These are phyloP conservation scores for Chlamydomonas schloesseri DNA, from an alignment of 139 green algal genomes.

Conservation along the genomic window DNA sequence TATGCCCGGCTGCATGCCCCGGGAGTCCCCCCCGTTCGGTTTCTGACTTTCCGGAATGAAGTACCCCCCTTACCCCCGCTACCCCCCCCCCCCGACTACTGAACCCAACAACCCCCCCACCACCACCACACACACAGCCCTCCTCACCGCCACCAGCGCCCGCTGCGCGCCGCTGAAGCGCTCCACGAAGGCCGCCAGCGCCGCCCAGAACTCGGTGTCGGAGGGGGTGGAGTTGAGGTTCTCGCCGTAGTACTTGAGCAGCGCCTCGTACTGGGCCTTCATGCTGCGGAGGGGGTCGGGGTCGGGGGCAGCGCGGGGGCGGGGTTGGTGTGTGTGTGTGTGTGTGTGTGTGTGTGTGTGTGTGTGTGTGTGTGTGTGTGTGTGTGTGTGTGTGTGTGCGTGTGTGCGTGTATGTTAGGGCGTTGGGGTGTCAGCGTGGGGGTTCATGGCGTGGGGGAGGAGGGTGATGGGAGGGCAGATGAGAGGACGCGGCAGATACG, in stretches of 20 bases:
- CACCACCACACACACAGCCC: not conserved
- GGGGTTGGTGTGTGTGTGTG: too few relatives aligned
- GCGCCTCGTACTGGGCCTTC: conserved; percentile 28
- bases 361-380: too few relatives aligned
- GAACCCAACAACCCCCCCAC: not conserved
- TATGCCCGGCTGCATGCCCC: too few relatives aligned
- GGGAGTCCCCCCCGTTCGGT: too few relatives aligned
- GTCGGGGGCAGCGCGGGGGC: not conserved
- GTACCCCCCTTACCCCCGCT: not conserved
- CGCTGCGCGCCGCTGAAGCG: conserved; percentile 43
- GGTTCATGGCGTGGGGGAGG: too few relatives aligned
- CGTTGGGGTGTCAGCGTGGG: too few relatives aligned
- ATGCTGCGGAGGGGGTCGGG: not conserved
- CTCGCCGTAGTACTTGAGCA: conserved; percentile 64
- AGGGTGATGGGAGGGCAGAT: too few relatives aligned
- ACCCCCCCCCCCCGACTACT: not conserved
- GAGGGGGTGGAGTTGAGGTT: conserved; percentile 50
- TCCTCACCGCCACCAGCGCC: conserved; percentile 14
- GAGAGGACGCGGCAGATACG: too few relatives aligned
- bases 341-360: not conserved
- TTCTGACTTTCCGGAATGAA: too few relatives aligned
- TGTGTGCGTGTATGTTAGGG: too few relatives aligned
- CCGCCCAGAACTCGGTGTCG: conserved; percentile 60
- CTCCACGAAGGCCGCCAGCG: conserved; percentile 48
- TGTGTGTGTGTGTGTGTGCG: too few relatives aligned